Base-by-base conservation (phyloP, 164 flowering plant genomes). In the Stephania yunnanensis region DNA sequence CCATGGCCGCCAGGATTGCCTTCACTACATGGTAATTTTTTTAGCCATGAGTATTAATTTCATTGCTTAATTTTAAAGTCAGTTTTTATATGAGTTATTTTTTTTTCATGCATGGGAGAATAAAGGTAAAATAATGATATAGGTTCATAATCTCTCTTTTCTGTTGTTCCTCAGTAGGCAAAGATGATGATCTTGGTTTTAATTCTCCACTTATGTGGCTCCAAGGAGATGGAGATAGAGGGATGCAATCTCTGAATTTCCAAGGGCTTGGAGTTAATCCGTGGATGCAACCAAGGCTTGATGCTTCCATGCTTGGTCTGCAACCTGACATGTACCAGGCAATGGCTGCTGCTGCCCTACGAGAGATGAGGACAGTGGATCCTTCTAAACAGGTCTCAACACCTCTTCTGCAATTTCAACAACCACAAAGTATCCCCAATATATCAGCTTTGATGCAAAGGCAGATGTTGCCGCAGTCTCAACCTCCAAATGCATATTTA, bases 1-100 rank as follows among this genome's bases (percentile, higher is more conserved):
- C 97, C 99, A 70, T 93, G 98, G 99, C 92, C 93, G 0, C 80
- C 92, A 0, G 98, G 98, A 15, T 72, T 91, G 19, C 97, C 96
- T 10, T 82, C 97, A 53, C 84, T 88, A 70, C 83, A 86, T 65
- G 97, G 98, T 92, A 84, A 48, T 42, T 19, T 71, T 71, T 17
- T 45, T 73, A 45, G 12, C 53, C 10, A 8, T 44, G 64, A 58
- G 64, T 10, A 17, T 19, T 58, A 3, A n/a, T 15, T 58, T 15
- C 20, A 50, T 50, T 15, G 64, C 55, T 58, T 58, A 50, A 58
- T 15, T 19, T 58, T n/a, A 58, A 15, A 19, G 7, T 15, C 20
- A 55, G 64, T 19, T 58, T 58, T 58, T 10, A 15, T 7, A 36
- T 2, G 42, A 36, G 17, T 19, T 58, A 15, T 0, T 17, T 58